phyloP scores from a whole-genome alignment of 1,139 yeast species.

The Geotrichum fermentans region DNA sequence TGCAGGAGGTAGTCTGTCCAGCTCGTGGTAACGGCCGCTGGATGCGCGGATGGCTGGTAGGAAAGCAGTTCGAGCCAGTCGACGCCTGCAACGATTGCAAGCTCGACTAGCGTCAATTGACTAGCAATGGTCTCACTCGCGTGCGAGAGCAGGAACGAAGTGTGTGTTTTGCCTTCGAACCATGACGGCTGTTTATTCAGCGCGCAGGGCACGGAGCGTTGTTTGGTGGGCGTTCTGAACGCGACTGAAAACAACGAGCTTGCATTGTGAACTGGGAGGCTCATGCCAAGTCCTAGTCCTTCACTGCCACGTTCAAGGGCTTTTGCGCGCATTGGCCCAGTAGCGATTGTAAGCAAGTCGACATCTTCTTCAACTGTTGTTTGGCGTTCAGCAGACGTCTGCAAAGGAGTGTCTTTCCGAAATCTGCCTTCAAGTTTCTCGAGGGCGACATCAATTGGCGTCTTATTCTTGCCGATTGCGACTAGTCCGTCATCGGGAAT shows the following conservation, averaged over 20 bases:
- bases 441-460: no score
- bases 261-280: background rate
- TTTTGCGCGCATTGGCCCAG: background rate
- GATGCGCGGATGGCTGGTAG: slow-evolving; percentile 55
- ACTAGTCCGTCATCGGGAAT: no score
- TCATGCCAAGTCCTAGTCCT: background rate
- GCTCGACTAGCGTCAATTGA: slow-evolving; percentile 81
- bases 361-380: no score
- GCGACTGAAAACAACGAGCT: background rate
- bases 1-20: slow-evolving; percentile 77
- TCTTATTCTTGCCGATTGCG: no score
- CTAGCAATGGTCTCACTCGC: slow-evolving; percentile 62
- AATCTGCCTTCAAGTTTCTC: no score
- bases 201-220: slow-evolving; percentile 11
- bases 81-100: slow-evolving; percentile 74
- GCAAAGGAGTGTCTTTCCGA: no score
- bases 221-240: background rate
- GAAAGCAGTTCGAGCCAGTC: slow-evolving; percentile 92
- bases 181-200: no score
- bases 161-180: slow-evolving; percentile 43
- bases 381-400: no score
- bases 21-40: slow-evolving; percentile 52
- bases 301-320: background rate
- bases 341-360: no score
- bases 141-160: slow-evolving; percentile 74